These are phyloP conservation scores for Phytophthora pisi DNA, from an alignment of 352 stramenopile species.

Conservation along the genomic window DNA sequence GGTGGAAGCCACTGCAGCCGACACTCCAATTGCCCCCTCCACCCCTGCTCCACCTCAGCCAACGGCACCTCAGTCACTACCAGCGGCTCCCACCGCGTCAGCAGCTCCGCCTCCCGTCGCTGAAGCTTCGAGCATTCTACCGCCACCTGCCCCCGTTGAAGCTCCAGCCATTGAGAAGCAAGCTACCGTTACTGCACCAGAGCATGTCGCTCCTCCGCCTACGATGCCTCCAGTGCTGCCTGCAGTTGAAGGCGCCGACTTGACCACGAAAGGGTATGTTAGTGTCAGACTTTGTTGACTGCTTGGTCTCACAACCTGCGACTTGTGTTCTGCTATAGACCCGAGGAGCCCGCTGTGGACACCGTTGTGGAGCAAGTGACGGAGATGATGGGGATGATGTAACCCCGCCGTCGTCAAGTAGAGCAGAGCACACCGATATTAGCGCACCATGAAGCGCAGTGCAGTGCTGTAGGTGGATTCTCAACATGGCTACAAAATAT, in stretches of 20 bases:
- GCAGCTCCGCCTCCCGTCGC: slow-evolving; percentile 3
- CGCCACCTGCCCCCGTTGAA: slow-evolving; percentile 30
- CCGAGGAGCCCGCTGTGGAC: slow-evolving; percentile 20
- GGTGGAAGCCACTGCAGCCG: slow-evolving; percentile 10
- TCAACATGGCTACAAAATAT: slow-evolving; percentile 28
- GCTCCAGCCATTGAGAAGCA: slow-evolving; percentile 33
- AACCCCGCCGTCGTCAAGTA: neutral
- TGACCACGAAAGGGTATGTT: slow-evolving; percentile 37
- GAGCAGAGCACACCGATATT: neutral
- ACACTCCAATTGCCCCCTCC: neutral
- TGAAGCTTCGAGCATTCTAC: slow-evolving; percentile 3
- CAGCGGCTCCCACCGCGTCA: slow-evolving; percentile 14
- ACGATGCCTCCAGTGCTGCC: slow-evolving; percentile 18
- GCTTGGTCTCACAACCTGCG: slow-evolving; percentile 13
- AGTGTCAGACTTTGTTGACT: slow-evolving; percentile 2
- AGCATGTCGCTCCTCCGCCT: slow-evolving; percentile 32
- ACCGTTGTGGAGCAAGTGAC: slow-evolving; percentile 32
- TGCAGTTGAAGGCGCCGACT: slow-evolving; percentile 20
- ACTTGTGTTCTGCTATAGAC: slow-evolving; percentile 7
- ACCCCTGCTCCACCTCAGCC: slow-evolving; percentile 4
- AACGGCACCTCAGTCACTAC: slow-evolving; percentile 12
- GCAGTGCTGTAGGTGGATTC: neutral
- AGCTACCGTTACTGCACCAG: slow-evolving; percentile 31
- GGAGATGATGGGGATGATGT: slow-evolving; percentile 45
- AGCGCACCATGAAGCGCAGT: neutral